Evolutionary conservation across 2,329 filamentous ascomycete species (phyloP).

Genomic region (Falciphora oryzae): DNA sequence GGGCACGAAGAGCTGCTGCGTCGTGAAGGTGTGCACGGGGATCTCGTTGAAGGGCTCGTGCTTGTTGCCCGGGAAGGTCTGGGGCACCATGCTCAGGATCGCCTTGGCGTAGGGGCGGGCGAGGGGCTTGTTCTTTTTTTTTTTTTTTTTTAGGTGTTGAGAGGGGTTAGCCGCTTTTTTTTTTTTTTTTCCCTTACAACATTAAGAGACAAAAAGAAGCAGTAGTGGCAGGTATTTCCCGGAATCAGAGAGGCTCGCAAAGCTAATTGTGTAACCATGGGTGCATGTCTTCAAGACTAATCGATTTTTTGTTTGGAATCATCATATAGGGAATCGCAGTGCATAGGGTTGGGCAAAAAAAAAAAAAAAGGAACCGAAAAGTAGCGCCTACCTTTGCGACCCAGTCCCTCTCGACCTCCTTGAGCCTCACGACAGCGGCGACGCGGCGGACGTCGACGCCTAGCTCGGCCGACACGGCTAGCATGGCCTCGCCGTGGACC

Average conservation of each 20-base stretch:
- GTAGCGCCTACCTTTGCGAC: slow-evolving; percentile 58
- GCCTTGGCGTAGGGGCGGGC: slow-evolving; percentile 72
- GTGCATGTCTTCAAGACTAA: slow-evolving; percentile 98
- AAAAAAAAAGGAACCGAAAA: slow-evolving; percentile 10
- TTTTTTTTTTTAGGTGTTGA: no score
- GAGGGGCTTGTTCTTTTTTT: slow-evolving; percentile 63
- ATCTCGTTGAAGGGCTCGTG: slow-evolving; percentile 62
- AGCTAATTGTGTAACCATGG: slow-evolving; percentile 81
- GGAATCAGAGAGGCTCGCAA: slow-evolving; percentile 68
- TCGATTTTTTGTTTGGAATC: slow-evolving; percentile 70
- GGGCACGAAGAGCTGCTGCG: slow-evolving; percentile 60
- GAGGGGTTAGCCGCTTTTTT: not conserved
- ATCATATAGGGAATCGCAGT: slow-evolving; percentile 38
- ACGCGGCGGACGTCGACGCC: slow-evolving; percentile 78
- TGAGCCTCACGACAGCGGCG: slow-evolving; percentile 77
- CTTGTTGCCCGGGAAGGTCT: slow-evolving; percentile 44
- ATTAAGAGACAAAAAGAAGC: not conserved
- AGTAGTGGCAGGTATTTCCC: not conserved
- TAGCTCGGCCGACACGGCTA: slow-evolving; percentile 70
- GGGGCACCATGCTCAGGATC: slow-evolving; percentile 74
- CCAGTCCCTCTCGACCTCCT: slow-evolving; percentile 80
- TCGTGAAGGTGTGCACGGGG: slow-evolving; percentile 54
- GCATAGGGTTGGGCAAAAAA: not conserved
- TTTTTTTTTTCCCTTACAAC: not conserved
- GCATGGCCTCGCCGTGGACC: slow-evolving; percentile 60